Evolutionary conservation across 1,284 basidiomycete genomes (phyloP), one percentile per base, ranked within the genome.

Genomic region (Tremellales sp.): DNA sequence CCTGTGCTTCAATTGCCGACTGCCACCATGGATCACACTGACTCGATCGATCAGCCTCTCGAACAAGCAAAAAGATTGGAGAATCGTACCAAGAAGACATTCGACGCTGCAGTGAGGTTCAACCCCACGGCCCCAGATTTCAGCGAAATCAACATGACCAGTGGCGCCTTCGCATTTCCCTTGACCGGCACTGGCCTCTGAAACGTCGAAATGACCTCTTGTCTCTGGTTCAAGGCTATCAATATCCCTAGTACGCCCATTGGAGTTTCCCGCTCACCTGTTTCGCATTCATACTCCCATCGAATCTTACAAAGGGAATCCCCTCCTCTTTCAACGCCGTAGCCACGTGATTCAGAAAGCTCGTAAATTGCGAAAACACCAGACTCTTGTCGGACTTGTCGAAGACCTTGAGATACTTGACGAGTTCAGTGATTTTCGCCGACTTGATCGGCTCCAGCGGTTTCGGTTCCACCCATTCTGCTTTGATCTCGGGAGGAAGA

Each of bases 51-150:
- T 62, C 50, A 61, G 48, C 29, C 26, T 81, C 88, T 88, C 40
- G 18, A 18, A 36, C 31, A 18, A 22, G 25, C 19, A 8, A 36
- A 12, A 18, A 10, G 4, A 34, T 21, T 24, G 31, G 14, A 21
- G 25, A 77, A 85, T 76, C 57, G n/a, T n/a, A 89, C 70, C 82
- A 93, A 70, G 63, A 86, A 89, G 1, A 93, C 86, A 64, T 91
- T 87, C 61, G 89, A 91, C 1, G 90, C 90, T 13, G 87, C 86
- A 1, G 89, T 93, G 51, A 93, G 71, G 66, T 93, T 93, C 45
- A 93, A 74, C 4, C 89, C 90, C 21, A 92, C 77, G 2, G 90
- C 88, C 13, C 76, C 76, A 3, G 73, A 72, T 58, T 91, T 92
- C 56, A 93, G 75, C 6, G 89, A 92, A 45, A 93, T 86, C 42